Base-by-base conservation (phyloP, 257 asterid genomes). In the Phtheirospermum japonicum region DNA sequence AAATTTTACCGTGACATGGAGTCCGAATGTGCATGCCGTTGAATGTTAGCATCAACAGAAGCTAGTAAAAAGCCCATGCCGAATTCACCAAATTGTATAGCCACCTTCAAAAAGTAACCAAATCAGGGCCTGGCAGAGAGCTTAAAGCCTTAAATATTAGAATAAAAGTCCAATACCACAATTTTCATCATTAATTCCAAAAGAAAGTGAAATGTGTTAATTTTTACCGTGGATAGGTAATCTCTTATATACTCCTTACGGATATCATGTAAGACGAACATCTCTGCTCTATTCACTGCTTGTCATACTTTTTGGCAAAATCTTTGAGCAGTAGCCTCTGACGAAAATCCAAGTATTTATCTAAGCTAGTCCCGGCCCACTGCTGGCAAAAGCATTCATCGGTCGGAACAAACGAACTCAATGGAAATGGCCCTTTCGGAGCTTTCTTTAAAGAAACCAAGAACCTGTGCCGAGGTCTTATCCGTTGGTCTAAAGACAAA, bases 291-390 rank as follows among this genome's bases (percentile, higher is more conserved):
- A 39, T 76, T 77, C 73, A 83, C 40, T 63, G 77, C 67, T 80
- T 85, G 77, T 77, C 92, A 48, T 88, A 88, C 74, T 91, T 91
- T 71, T 79, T 86, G 4, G 92, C 96, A 42, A 91, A 72, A 52
- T 88, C 90, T 76, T 86, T 91, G 54, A 91, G 85, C 73, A 84
- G 85, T 59, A 91, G 72, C 56, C 83, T 82, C 78, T 88, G 91
- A 63, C 95, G 90, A 79, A 91, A 91, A 63, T 83, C 95, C 17
- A 91, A 78, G 79, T 91, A 91, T 73, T 73, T 77, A 57, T 91
- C 96, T 58, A 91, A 48, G 75, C 90, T 91, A 46, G 98, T 91
- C 67, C 92, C 89, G 10, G 97, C 98, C 96, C 96, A 91, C 75
- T 82, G 89, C 83, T 83, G 95, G 77, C 96, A 91, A 73, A 88